Evolutionary conservation across 768 basidiomycete genomes (phyloP).

Genomic region (Boletus coccyginus): DNA sequence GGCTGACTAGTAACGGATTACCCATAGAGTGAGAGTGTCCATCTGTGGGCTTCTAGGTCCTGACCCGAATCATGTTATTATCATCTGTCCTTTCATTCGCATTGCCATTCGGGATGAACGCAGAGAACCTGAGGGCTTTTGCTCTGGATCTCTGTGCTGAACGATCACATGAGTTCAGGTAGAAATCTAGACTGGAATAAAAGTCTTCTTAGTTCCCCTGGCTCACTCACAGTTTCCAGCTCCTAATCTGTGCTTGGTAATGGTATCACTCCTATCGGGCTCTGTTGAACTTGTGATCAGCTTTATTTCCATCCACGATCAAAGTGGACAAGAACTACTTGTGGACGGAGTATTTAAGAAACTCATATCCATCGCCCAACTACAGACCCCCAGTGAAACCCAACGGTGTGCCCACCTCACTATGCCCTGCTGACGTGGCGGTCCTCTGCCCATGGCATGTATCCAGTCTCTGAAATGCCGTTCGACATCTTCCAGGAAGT

Average conservation of each 20-base stretch:
- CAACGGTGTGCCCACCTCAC: neutral
- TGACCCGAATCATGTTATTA: too few relatives aligned
- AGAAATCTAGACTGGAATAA: too few relatives aligned
- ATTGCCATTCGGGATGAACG: neutral
- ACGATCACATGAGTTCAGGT: neutral
- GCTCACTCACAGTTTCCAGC: neutral
- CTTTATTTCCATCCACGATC: neutral
- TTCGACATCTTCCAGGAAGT: slow-evolving; percentile 17
- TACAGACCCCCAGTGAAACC: neutral
- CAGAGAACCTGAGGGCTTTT: neutral
- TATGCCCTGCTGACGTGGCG: neutral
- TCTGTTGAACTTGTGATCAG: neutral
- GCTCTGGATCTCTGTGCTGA: neutral
- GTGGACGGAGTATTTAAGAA: neutral
- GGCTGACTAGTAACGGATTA: too few relatives aligned
- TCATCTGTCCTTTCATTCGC: neutral
- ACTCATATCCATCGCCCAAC: neutral
- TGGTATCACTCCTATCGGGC: neutral
- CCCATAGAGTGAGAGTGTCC: neutral
- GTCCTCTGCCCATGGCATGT: neutral
- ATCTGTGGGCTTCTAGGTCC: neutral
- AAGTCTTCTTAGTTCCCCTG: too few relatives aligned
- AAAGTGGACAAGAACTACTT: neutral
- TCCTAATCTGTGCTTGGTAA: neutral
- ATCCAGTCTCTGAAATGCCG: slow-evolving; percentile 4